Base-by-base conservation (phyloP, 768 basidiomycete species). In the Serendipita sp. region DNA sequence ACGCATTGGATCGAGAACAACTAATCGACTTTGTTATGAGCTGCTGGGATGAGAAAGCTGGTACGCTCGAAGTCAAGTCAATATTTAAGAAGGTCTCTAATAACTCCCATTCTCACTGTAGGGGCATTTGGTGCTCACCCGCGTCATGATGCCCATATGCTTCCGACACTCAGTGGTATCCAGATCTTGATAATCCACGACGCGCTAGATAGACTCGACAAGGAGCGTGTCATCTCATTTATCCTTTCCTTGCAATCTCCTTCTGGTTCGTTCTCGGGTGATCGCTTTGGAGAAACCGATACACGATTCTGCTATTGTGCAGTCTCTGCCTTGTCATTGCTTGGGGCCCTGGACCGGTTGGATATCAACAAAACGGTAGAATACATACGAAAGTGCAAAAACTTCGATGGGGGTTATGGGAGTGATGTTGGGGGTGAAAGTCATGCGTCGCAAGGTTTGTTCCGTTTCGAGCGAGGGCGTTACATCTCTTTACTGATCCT, bases 351-450 rank as follows among this genome's bases (percentile, higher is more conserved):
- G 40, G 79, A 85, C 66, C 78, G 79, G 23, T 76, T 97, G 48
- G 83, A 92, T 48, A 45, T 43, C 23, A 83, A 84, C 33, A 81
- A 78, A 69, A 84, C 88, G 0, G 81, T 88, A 6, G 76, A 74
- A 4, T 91, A 95, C 72, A 81, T 98, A 48, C 72, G 74, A 27
- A 76, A 79, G 40, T 97, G 96, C 74, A 80, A 79, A 70, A 99
- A 98, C 73, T 97, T 92, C 72, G 96, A 99, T 71, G 94, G 94
- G 3, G 96, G 92, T 0, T 99, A 95, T 70, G 95, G 96, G 29
- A 84, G 79, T 52, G 73, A 76, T 15, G 79, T 83, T 15, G 96
- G 94, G 0, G 92, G 89, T 0, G 96, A 99, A 75, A 92, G 88
- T 66, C 96, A 99, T 76, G 83, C 93, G 11, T 89, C 80, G 0